phyloP scores from a whole-genome alignment of 331 rosid genomes.

The Quercus phellos region DNA sequence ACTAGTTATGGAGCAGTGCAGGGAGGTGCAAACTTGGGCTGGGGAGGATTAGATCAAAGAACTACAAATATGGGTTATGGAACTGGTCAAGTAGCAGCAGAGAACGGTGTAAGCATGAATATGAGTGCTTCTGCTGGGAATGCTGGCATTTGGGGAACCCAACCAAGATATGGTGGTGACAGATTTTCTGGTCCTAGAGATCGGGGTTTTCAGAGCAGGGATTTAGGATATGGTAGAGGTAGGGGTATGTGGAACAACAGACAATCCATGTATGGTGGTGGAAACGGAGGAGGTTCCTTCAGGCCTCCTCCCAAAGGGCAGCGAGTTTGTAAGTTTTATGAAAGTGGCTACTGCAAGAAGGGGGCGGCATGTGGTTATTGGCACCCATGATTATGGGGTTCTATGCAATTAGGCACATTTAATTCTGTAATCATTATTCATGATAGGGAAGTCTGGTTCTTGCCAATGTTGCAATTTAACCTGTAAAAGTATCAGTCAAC shows the following conservation, averaged over 20 bases:
- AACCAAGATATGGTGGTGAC: slow-evolving; percentile 51
- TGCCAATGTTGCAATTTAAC: slow-evolving; percentile 64
- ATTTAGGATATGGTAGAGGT: slow-evolving; percentile 46
- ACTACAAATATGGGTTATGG: slow-evolving; percentile 34
- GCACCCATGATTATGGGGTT: slow-evolving; percentile 69
- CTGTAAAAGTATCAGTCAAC: slow-evolving; percentile 49
- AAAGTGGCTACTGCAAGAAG: slow-evolving; percentile 70
- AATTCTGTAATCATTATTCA: slow-evolving; percentile 57
- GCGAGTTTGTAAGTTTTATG: slow-evolving; percentile 86
- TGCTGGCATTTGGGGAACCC: slow-evolving; percentile 43
- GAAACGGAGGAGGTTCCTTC: slow-evolving; percentile 47
- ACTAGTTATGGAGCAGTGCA: slow-evolving; percentile 17
- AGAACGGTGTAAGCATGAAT: slow-evolving; percentile 36
- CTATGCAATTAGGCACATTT: slow-evolving; percentile 32
- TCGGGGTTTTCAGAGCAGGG: slow-evolving; percentile 55
- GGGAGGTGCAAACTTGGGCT: slow-evolving; percentile 27
- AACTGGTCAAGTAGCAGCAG: slow-evolving; percentile 36
- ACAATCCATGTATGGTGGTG: slow-evolving; percentile 45
- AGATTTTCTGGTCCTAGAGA: slow-evolving; percentile 47
- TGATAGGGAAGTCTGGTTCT: slow-evolving; percentile 36
- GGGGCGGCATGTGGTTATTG: slow-evolving; percentile 64
- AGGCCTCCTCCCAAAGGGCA: slow-evolving; percentile 68
- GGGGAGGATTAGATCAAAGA: slow-evolving; percentile 51
- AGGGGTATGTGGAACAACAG: slow-evolving; percentile 56
- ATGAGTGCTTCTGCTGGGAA: slow-evolving; percentile 33